Base-by-base conservation (phyloP, 805 yeast genomes). In the Barnettozyma sp. region DNA sequence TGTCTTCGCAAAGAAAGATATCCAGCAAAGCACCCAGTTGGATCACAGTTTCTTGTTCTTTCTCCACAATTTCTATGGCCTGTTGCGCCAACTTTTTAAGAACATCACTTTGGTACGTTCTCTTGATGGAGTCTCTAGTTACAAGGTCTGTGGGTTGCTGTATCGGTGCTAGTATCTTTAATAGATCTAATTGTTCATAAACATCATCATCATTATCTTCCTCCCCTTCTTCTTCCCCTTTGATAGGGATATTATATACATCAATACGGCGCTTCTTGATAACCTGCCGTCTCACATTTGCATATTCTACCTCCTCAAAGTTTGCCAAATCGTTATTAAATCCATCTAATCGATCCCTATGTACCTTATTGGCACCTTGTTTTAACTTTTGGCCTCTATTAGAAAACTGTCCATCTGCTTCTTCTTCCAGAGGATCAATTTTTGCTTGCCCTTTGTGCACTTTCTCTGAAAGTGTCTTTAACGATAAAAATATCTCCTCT, bases 1-100 rank as follows among this genome's bases (percentile, higher is more conserved):
- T 82, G 54, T 85, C 90, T 53, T 90, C 97, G 5, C 97, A 96
- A 33, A 90, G 65, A 46, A 90, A 76, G 1, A 82, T 78, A 42
- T 80, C 83, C 59, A 92, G 68, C 30, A 90, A 65, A 49, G 75
- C 76, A 29, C 81, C 73, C 35, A 87, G 63, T 50, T 78, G 73
- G 39, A 78, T 76, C n/a, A 83, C 82, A 23, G 78, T 78, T 19
- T 71, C 68, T 49, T 86, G 95, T 52, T 92, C 98, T 27, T 73
- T 71, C 52, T 84, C 88, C 33, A 92, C 82, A 42, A 80, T 63
- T 35, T 82, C 81, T 18, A 88, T 74, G 13, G 92, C 75, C 42
- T 86, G 85, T 13, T 63, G 61, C 1, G 95, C 83, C 44, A 92
- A 58, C 26, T 70, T 63, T 33, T 70, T 66, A 27, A 84, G 60